Evolutionary conservation across 106 monocot genomes (phyloP), one percentile per base, ranked within the genome.

Genomic region (Dactylorhiza incarnata): DNA sequence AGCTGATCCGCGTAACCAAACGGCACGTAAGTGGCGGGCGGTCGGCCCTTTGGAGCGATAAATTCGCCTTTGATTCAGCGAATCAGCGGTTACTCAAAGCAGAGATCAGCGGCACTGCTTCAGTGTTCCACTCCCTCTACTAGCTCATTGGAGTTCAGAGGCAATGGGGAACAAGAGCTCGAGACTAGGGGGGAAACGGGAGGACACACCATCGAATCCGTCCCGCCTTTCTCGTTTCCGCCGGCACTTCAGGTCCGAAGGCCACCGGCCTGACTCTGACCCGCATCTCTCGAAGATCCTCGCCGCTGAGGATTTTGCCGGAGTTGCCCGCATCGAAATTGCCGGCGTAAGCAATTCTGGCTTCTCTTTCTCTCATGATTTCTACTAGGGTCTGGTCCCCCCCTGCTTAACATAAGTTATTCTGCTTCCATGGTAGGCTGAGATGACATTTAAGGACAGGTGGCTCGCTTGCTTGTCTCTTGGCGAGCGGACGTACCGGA

Each of bases 381-480:
- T 69, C 45, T 26, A 16, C 20, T 69, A 69, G 44, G 45, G 16
- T 69, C 29, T 5, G 23, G n/a, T n/a, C 37, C 4, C 37, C 0
- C 37, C 24, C 24, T 2, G 17, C 69, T 45, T 16, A 69, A 29
- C 19, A 17, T 5, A 69, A 45, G 45, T 45, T 24, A 25, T 55
- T 45, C 65, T 50, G 51, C 16, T 49, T 48, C 23, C 22, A 72
- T 84, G 48, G 72, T 74, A 94, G 94, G 94, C 91, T 47, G 83
- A 87, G 76, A 94, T 94, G 94, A 79, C 83, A 78, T 94, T 89
- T 68, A 89, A 87, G 83, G 94, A 94, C 66, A 79, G 78, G 79
- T 94, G 91, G 91, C 9, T 94, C 47, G 94, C 94, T 24, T 91
- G 94, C 76, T 78, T 94, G 48, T 86, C 94, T 67, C 48, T 94